Evolutionary conservation across 371 early-diverging fungal genomes (phyloP).

Genomic region (Mucor circinelloides): DNA sequence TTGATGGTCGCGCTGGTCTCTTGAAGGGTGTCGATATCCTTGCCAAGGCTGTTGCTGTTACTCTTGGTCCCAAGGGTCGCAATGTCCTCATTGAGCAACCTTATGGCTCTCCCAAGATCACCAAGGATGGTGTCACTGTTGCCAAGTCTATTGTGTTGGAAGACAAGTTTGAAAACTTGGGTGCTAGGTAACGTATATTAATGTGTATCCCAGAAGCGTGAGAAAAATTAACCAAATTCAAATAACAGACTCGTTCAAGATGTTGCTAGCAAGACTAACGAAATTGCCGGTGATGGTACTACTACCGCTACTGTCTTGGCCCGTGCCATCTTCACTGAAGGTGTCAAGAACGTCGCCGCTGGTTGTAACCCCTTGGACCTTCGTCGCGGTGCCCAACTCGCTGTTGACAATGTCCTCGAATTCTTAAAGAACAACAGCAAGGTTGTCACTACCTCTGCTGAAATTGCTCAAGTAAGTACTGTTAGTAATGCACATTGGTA

Average conservation of each 20-base stretch:
- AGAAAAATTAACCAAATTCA: slow-evolving; percentile 5
- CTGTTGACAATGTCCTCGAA: slow-evolving; percentile 89
- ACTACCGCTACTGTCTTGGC: slow-evolving; percentile 98
- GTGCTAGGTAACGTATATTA: slow-evolving; percentile 71
- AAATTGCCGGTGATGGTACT: slow-evolving; percentile 98
- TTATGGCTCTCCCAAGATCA: slow-evolving; percentile 98
- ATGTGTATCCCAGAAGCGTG: background rate
- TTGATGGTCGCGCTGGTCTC: slow-evolving; percentile 92
- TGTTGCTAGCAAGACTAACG: slow-evolving; percentile 99
- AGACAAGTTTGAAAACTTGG: slow-evolving; percentile 97
- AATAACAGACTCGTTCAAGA: slow-evolving; percentile 89
- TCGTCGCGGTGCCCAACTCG: slow-evolving; percentile 93
- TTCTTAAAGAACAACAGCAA: slow-evolving; percentile 85
- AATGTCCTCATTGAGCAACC: slow-evolving; percentile 98
- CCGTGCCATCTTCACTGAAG: slow-evolving; percentile 97
- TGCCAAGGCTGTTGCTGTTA: slow-evolving; percentile 97
- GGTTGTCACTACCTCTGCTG: slow-evolving; percentile 91
- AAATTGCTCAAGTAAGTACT: slow-evolving; percentile 84
- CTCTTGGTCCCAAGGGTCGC: slow-evolving; percentile 97
- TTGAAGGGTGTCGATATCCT: slow-evolving; percentile 94
- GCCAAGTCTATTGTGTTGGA: slow-evolving; percentile 96
- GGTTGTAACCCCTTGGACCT: slow-evolving; percentile 99
- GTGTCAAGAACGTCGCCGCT: slow-evolving; percentile 98
- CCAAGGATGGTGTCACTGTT: slow-evolving; percentile 99
- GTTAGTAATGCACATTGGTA: background rate